Evolutionary conservation across 805 yeast species (phyloP), one percentile per base, ranked within the genome.

Genomic region (Kodamaea fukazawae): DNA sequence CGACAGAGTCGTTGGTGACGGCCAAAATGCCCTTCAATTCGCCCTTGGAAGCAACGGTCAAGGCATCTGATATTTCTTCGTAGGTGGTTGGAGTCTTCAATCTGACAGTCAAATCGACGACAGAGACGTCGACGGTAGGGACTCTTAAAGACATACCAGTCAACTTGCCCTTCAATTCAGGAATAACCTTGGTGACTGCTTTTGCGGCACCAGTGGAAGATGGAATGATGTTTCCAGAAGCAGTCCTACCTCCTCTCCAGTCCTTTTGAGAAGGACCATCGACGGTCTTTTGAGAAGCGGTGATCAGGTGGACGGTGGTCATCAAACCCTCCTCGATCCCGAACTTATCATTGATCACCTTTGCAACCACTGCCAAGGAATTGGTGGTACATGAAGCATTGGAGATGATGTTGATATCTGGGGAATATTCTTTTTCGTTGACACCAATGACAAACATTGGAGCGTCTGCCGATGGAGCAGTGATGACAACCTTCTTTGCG

Each of bases 161-260:
- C 51, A 60, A 57, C 52, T 59, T 60, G 45, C 65, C 65, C 54
- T 59, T 58, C 48, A 60, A 59, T 50, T 58, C 63, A 34, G 65
- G 65, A 41, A 60, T 60, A 40, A 60, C 65, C 53, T 60, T 60
- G 49, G 63, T 63, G 33, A 60, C 65, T 36, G 65, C 65, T 53
- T 60, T 60, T 46, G 65, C 65, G 42, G 65, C 65, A 54, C 65
- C 64, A 41, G 65, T 59, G 44, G 65, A 59, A 9, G 65, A 60
- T 43, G 65, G 65, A 43, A 60, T 60, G 43, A 60, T 60, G 58
- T 60, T 60, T 40, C 62, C 65, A 34, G 60, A 53, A 40, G 65
- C 65, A 49, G 65, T 60, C 55, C 65, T 57, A 46, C 65, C 65
- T 40, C 65, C 65, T 59, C 65, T 60, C 65, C 65, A 60, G 55